These are phyloP conservation scores for Cantharellus anzutake DNA, from an alignment of 768 basidiomycete species.

Conservation along the genomic window DNA sequence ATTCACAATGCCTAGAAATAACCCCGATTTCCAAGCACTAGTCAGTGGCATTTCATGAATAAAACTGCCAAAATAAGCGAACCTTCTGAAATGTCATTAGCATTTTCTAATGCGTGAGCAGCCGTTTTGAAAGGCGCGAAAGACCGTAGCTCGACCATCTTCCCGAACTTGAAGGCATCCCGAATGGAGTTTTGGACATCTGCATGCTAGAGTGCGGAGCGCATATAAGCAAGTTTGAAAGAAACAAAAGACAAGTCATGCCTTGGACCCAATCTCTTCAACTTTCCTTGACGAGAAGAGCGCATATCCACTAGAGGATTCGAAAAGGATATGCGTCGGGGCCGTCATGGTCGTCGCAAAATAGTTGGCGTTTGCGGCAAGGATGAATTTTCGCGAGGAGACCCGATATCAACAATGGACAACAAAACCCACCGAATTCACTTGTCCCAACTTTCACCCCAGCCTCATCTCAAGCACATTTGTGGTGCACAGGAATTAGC, in stretches of 20 bases:
- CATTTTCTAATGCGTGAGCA: slow-evolving; percentile 85
- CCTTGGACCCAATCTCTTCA: slow-evolving; percentile 73
- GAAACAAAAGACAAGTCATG: slow-evolving; percentile 12
- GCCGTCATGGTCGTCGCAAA: neutral
- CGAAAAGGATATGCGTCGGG: slow-evolving; percentile 70
- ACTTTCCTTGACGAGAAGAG: slow-evolving; percentile 73
- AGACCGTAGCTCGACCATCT: slow-evolving; percentile 79
- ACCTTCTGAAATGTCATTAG: slow-evolving; percentile 95
- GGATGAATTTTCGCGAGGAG: too few species aligned
- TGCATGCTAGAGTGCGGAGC: slow-evolving; percentile 12
- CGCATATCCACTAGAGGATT: slow-evolving; percentile 86
- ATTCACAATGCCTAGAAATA: slow-evolving; percentile 51
- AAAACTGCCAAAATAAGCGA: slow-evolving; percentile 10
- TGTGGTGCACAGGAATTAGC: too few species aligned
- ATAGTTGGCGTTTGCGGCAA: too few species aligned
- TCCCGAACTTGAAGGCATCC: slow-evolving; percentile 74
- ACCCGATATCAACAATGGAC: too few species aligned
- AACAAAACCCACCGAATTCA: too few species aligned
- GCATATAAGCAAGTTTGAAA: neutral
- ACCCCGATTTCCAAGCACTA: neutral
- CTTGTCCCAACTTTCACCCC: too few species aligned
- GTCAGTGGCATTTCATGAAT: neutral
- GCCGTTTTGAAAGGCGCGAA: slow-evolving; percentile 91
- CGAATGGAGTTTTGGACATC: slow-evolving; percentile 71
- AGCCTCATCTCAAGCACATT: too few species aligned